A percentile compares a stretch with the other conserved stretches of the same genome.
Evolutionary conservation across 2,329 filamentous ascomycete genomes (phyloP).

Genomic region (Chalaropsis ovoidea): DNA sequence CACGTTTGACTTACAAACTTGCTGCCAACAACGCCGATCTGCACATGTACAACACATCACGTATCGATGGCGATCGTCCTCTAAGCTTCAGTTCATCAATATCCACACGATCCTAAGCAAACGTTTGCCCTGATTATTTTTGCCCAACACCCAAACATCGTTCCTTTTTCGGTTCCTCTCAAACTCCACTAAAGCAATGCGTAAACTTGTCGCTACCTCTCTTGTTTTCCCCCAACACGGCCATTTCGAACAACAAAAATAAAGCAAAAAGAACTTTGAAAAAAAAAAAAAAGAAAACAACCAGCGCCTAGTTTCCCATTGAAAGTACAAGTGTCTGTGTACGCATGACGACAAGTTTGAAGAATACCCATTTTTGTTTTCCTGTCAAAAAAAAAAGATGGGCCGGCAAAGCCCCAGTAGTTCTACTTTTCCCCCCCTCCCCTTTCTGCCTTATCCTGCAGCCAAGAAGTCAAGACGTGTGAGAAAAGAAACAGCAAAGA

Average conservation of each 20-base stretch:
- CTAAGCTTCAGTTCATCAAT: too few species aligned
- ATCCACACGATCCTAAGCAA: too few species aligned
- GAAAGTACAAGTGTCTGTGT: conserved; percentile 11
- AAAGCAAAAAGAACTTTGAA: neutral
- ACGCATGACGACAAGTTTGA: neutral
- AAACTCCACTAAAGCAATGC: too few species aligned
- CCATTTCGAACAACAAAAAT: neutral
- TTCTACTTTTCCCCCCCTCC: neutral
- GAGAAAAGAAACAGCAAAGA: conserved; percentile 4
- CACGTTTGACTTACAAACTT: neutral
- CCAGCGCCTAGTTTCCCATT: conserved; percentile 15
- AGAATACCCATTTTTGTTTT: conserved; percentile 14
- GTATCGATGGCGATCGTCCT: too few species aligned
- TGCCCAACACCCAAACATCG: too few species aligned
- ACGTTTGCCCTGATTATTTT: too few species aligned
- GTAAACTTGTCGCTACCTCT: too few species aligned
- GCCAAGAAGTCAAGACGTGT: neutral
- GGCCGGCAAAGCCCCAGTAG: neutral
- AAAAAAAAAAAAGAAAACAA: conserved; percentile 18
- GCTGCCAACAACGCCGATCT: too few species aligned
- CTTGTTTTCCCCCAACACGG: neutral
- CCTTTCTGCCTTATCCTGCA: neutral
- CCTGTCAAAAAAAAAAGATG: conserved; percentile 18
- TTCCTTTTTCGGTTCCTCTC: too few species aligned
- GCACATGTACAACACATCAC: too few species aligned